These are phyloP conservation scores for Claviceps monticola DNA, from an alignment of 2,329 filamentous ascomycete species.

Conservation along the genomic window DNA sequence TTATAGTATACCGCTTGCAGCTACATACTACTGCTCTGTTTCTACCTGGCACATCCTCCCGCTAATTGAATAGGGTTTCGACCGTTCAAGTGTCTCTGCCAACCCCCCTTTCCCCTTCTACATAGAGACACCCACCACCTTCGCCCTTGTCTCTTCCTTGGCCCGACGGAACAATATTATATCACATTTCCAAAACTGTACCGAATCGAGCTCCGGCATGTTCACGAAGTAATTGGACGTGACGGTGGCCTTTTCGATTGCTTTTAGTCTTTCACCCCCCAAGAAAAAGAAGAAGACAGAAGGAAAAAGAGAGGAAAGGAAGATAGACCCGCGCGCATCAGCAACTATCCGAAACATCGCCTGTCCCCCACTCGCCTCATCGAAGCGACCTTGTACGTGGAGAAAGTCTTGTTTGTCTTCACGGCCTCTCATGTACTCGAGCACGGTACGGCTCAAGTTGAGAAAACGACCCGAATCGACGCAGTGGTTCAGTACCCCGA, in stretches of 20 bases:
- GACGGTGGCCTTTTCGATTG: neutral
- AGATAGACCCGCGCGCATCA: neutral
- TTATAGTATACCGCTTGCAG: neutral
- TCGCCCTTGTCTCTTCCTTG: neutral
- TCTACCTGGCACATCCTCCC: neutral
- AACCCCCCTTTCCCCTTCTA: slow-evolving; percentile 1
- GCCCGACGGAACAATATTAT: neutral
- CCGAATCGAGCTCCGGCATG: neutral
- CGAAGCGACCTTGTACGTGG: neutral
- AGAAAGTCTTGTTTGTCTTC: neutral
- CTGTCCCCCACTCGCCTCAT: neutral
- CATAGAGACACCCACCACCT: neutral
- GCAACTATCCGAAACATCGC: neutral
- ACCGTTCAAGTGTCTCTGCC: neutral
- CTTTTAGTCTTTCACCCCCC: neutral
- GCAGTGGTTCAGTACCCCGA: neutral
- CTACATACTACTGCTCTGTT: neutral
- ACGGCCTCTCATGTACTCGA: slow-evolving; percentile 8
- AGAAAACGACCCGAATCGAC: slow-evolving; percentile 3
- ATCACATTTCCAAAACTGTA: neutral
- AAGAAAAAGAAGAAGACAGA: neutral
- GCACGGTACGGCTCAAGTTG: slow-evolving; percentile 4
- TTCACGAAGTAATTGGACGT: neutral
- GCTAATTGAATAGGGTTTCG: neutral
- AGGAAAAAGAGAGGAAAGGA: neutral